These are phyloP conservation scores for Leishmania lainsoni DNA, from an alignment of 208 protist genomes.

Conservation along the genomic window DNA sequence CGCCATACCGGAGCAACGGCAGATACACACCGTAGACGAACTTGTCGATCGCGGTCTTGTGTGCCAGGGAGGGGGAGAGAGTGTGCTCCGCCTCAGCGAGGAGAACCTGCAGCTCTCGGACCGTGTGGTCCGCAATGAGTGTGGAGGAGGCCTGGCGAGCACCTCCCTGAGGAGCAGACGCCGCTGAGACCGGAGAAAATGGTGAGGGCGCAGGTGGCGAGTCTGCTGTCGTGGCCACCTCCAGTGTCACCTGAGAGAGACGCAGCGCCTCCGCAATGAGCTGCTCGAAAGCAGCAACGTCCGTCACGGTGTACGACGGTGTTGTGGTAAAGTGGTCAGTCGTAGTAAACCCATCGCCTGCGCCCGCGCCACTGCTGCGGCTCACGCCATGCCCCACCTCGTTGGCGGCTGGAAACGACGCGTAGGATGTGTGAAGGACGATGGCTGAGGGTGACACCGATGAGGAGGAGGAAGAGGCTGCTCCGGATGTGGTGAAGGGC, in stretches of 20 bases:
- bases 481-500: not conserved
- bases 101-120: conserved; percentile 34
- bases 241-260: conserved; percentile 5
- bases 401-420: not conserved
- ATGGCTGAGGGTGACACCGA: not conserved
- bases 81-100: conserved; percentile 36
- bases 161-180: not conserved
- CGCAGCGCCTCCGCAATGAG: conserved; percentile 27
- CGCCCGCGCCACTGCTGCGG: not conserved
- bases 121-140: conserved; percentile 31
- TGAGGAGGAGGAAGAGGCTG: not conserved
- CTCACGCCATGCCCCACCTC: not conserved
- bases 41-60: conserved; percentile 45
- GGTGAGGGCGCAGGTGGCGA: not conserved
- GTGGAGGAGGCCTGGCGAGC: not conserved
- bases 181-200: not conserved
- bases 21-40: conserved; percentile 40
- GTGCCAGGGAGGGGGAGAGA: conserved; percentile 9
- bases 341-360: not conserved
- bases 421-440: conserved; percentile 21
- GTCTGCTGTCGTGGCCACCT: not conserved
- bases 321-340: not conserved
- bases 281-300: conserved; percentile 27
- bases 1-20: conserved; percentile 54
- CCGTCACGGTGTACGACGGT: conserved; percentile 26